Conservation (phyloP, 768 basidiomycete species). For the Naganishia friedmannii region DNA sequence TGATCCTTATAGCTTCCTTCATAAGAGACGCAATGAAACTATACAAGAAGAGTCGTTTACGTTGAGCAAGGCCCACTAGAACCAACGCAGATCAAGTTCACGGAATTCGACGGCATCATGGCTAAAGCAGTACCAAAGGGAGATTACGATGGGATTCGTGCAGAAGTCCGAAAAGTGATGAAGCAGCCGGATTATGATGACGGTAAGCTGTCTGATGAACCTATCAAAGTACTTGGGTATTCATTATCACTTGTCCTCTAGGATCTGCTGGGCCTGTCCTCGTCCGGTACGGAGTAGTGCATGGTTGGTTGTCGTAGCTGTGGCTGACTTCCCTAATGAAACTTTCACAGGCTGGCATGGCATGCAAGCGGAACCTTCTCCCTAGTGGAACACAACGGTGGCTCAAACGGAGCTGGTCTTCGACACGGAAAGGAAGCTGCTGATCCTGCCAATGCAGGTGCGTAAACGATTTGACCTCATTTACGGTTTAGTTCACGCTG, state of each 20-base stretch:
- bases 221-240: not conserved
- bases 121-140: constrained; percentile 26
- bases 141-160: constrained; percentile 39
- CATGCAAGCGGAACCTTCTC: constrained; percentile 51
- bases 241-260: not conserved
- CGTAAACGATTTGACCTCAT: not conserved
- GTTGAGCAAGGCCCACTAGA: no score
- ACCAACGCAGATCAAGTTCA: no score
- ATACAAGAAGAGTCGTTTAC: not conserved
- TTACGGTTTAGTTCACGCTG: not conserved
- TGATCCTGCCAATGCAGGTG: constrained; percentile 46
- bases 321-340: constrained; percentile 30
- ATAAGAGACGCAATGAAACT: not conserved
- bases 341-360: constrained; percentile 48
- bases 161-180: constrained; percentile 45
- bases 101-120: not conserved
- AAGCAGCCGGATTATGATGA: constrained; percentile 52
- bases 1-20: not conserved
- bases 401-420: constrained; percentile 50
- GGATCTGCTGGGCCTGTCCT: constrained; percentile 49
- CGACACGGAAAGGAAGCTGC: constrained; percentile 47
- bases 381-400: constrained; percentile 50
- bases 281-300: constrained; percentile 39
- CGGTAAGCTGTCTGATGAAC: constrained; percentile 23
- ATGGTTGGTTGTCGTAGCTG: not conserved